Base-by-base conservation (phyloP, 352 stramenopile genomes). In the Stephanocyclus meneghinianus region DNA sequence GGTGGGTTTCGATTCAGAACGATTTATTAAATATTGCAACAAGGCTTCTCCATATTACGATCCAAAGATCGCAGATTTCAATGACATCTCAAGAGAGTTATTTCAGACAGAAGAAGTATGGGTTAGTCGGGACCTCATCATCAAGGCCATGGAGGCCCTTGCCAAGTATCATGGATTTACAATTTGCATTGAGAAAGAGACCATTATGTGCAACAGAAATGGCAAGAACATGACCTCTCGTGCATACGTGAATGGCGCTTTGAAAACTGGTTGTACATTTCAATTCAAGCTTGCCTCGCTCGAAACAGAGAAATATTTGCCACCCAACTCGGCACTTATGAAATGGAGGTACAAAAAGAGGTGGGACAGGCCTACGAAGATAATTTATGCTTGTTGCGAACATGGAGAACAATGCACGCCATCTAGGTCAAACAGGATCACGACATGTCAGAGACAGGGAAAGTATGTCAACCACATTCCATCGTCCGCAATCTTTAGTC, bases 381-480 rank as follows among this genome's bases (percentile, higher is more conserved):
- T 57, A 7, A 57, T 26, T 26, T 8, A 15, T 26, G 48, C 18
- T 18, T 65, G 30, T 65, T n/a, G 29, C 44, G 10, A 44, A 10
- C 67, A 75, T 59, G 37, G 53, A 9, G 67, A 18, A 7, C 10
- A 29, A 3, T 75, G 67, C 42, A 55, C 6, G 42, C 67, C 67
- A 6, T 42, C 37, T 40, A 53, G 3, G 15, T 18, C 35, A 30
- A 75, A 75, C 62, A 30, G 30, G 5, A 65, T 65, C 32, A 37
- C 16, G 2, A 47, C 55, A 35, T 1, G 2, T 7, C 30, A 65
- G 18, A 10, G 67, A 44, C 7, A 6, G 8, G 53, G 67, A 3
- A 67, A 66, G 44, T 75, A 75, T 55, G 21, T 75, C 18, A 16
- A 65, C 2, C 18, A 64, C 1, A 59, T 67, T 29, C 48, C 50